A percentile compares a stretch with the other conserved stretches of the same genome.
Evolutionary conservation across 192 early-diverging fungal genomes (phyloP).

Genomic region (Rhizoclosmatium globosum): DNA sequence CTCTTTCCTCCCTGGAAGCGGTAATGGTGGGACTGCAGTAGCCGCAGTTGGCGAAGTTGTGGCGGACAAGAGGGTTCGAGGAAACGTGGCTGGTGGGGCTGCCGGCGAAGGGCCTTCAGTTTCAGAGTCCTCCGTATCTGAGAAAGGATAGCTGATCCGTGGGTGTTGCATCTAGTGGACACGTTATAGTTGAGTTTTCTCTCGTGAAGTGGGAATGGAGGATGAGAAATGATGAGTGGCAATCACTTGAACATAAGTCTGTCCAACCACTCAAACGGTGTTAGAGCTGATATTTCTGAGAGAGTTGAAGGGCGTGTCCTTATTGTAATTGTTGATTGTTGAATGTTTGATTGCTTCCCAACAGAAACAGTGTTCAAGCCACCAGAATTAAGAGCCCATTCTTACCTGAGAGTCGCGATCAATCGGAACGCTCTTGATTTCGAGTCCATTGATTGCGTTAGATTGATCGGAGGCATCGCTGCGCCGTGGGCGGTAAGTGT

Average conservation of each 20-base stretch:
- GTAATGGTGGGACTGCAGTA: not conserved
- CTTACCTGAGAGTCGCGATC: not conserved
- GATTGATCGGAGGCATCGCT: not conserved
- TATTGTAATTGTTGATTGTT: no score
- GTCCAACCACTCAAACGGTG: no score
- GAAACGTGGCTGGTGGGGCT: not conserved
- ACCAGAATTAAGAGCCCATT: no score
- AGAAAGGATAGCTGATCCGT: slow-evolving; percentile 54
- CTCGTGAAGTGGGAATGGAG: no score
- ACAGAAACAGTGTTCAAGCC: no score
- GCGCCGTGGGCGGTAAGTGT: not conserved
- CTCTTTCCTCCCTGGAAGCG: not conserved
- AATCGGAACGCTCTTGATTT: slow-evolving; percentile 24
- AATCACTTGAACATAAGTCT: no score
- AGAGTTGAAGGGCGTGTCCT: no score
- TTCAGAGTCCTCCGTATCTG: slow-evolving; percentile 54
- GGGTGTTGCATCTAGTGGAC: not conserved
- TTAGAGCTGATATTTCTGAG: no score
- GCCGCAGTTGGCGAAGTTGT: not conserved
- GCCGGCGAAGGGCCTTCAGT: slow-evolving; percentile 6
- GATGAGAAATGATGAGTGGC: no score
- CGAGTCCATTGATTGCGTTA: not conserved
- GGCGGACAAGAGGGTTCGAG: no score
- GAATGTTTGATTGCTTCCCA: no score
- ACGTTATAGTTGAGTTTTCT: no score